Base-by-base conservation (phyloP, 164 flowering plant species). In the Brasenia schreberi region DNA sequence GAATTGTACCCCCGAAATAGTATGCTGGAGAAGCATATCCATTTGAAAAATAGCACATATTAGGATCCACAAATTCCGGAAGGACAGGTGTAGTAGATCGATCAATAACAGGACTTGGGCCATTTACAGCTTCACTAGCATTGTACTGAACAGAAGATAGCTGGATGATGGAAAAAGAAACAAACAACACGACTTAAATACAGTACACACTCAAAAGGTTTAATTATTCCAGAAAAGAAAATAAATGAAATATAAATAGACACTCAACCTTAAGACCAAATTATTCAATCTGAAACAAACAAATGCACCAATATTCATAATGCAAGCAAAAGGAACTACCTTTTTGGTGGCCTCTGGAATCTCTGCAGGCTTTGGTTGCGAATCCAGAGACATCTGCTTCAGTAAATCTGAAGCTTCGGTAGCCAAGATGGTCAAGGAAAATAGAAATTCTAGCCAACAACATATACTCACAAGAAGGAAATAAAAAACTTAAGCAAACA, bases 351-450 rank as follows among this genome's bases (percentile, higher is more conserved):
- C 72, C 74, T 86, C 88, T 7, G 84, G 76, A 27, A 74, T 73
- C 62, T 84, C 87, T 64, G 78, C 7, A 5, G 77, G 43, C 74
- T 84, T 81, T 52, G 81, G 14, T 58, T 83, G 87, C 42, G 89
- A 69, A 65, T 89, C 90, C 62, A 89, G 52, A 0, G 88, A 71
- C 67, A 87, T 66, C 5, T 85, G 87, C 77, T 87, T 81, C 65
- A 89, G 69, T 80, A 89, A 76, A 65, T 86, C 89, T 70, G 92
- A 63, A 64, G 88, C 74, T 76, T 85, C 92, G 86, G 77, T 42
- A 18, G 33, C 27, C 5, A 10, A 66, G 18, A 42, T 56, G 62
- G 81, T 78, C 9, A 81, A 81, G 76, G 81, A 79, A 72, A 71
- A 56, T 0, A 56, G n/a, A 56, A 11, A 56, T 12, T 56, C 12